phyloP scores from a whole-genome alignment of 2,329 filamentous ascomycete species.

The Cladobotryum mycophilum region DNA sequence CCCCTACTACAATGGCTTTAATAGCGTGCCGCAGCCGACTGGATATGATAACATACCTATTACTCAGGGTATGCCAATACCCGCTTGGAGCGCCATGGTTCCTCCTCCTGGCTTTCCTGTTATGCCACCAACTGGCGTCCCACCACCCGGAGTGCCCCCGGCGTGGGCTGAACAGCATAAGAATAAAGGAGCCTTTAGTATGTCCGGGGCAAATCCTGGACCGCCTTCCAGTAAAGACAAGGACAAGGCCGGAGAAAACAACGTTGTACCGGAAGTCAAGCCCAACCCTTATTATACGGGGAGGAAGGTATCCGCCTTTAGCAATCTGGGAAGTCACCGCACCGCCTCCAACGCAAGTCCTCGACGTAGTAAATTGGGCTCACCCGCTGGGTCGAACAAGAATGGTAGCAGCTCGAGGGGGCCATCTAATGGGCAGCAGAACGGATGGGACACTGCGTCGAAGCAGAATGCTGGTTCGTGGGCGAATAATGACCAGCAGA shows the following conservation, averaged over 20 bases:
- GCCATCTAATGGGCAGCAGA: background rate
- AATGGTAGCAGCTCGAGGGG: constrained; percentile 1
- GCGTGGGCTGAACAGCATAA: background rate
- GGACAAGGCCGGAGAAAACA: constrained; percentile 10
- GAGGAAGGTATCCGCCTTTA: constrained; percentile 14
- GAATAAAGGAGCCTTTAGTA: constrained; percentile 3
- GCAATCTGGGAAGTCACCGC: constrained; percentile 13
- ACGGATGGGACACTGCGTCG: background rate
- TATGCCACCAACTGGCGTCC: constrained; percentile 10
- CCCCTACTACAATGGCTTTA: constrained; percentile 37
- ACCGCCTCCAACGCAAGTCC: constrained; percentile 8
- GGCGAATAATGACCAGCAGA: constrained; percentile 5
- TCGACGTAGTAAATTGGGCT: background rate
- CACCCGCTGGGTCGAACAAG: constrained; percentile 8
- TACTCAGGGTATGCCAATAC: constrained; percentile 24
- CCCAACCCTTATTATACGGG: constrained; percentile 8
- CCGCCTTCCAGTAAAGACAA: background rate
- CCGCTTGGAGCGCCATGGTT: constrained; percentile 17
- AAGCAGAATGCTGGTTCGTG: constrained; percentile 5
- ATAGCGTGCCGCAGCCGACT: constrained; percentile 16
- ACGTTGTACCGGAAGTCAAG: constrained; percentile 9
- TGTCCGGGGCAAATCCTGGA: background rate
- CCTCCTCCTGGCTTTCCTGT: constrained; percentile 16
- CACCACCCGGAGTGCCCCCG: constrained; percentile 1
- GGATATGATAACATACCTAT: constrained; percentile 24